phyloP scores from a whole-genome alignment of 2,329 filamentous ascomycete species.

The Cylindrodendrum hubeiense region DNA sequence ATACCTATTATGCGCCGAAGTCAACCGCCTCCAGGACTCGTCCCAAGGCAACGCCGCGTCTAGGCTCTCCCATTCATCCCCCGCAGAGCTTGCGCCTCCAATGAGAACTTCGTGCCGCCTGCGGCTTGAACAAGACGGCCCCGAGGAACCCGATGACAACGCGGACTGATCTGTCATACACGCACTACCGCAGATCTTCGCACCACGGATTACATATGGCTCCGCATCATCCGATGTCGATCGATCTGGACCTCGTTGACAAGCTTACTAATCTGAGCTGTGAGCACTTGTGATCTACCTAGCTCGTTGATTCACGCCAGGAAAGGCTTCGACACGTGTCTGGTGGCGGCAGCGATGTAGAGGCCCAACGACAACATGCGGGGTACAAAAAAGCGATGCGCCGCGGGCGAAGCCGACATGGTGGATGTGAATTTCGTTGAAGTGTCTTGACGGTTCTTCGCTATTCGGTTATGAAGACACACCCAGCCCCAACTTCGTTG shows the following conservation, averaged over 20 bases:
- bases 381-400: not conserved
- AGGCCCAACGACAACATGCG: not conserved
- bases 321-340: too few species aligned
- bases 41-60: not conserved
- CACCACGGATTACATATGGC: not conserved
- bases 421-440: not conserved
- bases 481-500: not conserved
- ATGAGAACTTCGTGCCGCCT: not conserved
- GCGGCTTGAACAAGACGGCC: not conserved
- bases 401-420: not conserved
- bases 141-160: not conserved
- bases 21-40: not conserved
- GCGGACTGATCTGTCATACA: not conserved
- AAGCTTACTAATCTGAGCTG: not conserved
- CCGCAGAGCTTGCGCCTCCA: not conserved
- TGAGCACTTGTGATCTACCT: not conserved
- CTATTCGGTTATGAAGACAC: not conserved
- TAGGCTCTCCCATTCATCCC: not conserved
- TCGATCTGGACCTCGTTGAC: not conserved
- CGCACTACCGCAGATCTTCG: not conserved
- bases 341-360: not conserved
- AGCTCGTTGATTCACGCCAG: not conserved
- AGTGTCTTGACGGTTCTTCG: not conserved
- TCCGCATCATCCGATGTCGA: not conserved
- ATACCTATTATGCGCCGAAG: constrained; percentile 3